Evolutionary conservation across 2,329 filamentous ascomycete genomes (phyloP).

Genomic region (Coniella lustricola): DNA sequence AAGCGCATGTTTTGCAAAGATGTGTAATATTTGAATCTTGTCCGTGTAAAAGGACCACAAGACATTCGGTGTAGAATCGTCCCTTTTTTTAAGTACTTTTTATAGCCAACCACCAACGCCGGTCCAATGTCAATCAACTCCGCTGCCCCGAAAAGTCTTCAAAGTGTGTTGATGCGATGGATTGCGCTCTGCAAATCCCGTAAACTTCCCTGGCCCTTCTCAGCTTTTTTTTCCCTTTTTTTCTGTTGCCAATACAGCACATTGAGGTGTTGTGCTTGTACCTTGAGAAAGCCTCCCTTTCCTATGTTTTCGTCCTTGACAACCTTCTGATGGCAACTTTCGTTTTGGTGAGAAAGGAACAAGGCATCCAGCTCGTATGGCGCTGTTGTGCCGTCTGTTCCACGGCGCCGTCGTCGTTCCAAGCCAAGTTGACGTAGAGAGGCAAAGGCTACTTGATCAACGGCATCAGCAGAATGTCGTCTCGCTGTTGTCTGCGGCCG

Average conservation of each 20-base stretch:
- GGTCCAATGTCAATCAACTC: not conserved
- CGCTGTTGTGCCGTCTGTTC: too few relatives aligned
- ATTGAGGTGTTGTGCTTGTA: not conserved
- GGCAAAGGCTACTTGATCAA: not conserved
- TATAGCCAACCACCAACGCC: not conserved
- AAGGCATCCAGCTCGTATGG: too few relatives aligned
- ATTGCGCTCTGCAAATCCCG: not conserved
- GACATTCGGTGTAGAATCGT: not conserved
- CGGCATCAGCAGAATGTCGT: not conserved
- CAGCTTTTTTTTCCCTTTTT: not conserved
- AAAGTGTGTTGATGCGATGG: not conserved
- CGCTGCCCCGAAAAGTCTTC: not conserved
- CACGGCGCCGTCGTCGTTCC: too few relatives aligned
- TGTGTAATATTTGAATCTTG: too few relatives aligned
- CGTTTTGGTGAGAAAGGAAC: too few relatives aligned
- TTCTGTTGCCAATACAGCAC: too few relatives aligned
- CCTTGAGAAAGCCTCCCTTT: not conserved
- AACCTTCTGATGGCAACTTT: too few relatives aligned
- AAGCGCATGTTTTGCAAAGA: too few relatives aligned
- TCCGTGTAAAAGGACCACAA: not conserved
- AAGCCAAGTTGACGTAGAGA: too few relatives aligned
- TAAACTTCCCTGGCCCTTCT: not conserved
- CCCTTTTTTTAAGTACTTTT: not conserved
- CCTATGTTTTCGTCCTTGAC: too few relatives aligned
- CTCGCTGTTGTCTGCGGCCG: too few relatives aligned